These are phyloP conservation scores for Leucoagaricus sp. DNA, from an alignment of 1,284 basidiomycete species.

Conservation along the genomic window DNA sequence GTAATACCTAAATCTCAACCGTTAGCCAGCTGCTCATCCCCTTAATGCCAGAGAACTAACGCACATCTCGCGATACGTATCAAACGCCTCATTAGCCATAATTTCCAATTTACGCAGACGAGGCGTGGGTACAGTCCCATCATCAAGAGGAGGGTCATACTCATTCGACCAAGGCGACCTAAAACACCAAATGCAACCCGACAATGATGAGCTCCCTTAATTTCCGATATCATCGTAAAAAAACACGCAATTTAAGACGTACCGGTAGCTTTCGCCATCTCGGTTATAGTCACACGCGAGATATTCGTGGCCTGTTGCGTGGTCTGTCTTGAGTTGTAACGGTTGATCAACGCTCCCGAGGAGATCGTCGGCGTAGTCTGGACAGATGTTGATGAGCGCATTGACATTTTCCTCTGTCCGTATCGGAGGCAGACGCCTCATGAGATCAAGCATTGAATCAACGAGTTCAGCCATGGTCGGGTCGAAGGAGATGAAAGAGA, in stretches of 20 bases:
- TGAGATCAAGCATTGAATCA: slow-evolving; percentile 92
- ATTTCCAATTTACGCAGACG: slow-evolving; percentile 92
- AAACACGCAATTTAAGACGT: slow-evolving; percentile 21
- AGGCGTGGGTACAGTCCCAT: slow-evolving; percentile 83
- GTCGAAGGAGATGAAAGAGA: background rate
- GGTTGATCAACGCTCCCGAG: slow-evolving; percentile 96
- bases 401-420: slow-evolving; percentile 88
- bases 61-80: slow-evolving; percentile 95
- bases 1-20: slow-evolving; percentile 59
- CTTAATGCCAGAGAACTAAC: background rate
- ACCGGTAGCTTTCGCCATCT: slow-evolving; percentile 95
- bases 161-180: slow-evolving; percentile 98
- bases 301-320: slow-evolving; percentile 82
- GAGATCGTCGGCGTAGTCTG: slow-evolving; percentile 96
- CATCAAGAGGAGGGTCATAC: slow-evolving; percentile 87
- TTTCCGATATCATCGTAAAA: background rate
- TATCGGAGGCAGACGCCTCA: slow-evolving; percentile 94
- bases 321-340: slow-evolving; percentile 80
- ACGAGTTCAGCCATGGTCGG: slow-evolving; percentile 70
- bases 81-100: slow-evolving; percentile 93
- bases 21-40: background rate
- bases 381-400: slow-evolving; percentile 80
- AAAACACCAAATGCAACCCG: slow-evolving; percentile 7
- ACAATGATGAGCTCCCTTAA: background rate
- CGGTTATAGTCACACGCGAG: slow-evolving; percentile 98